Percentiles rank a stretch among this genome's conserved stretches.
Evolutionary conservation across 805 yeast species (phyloP).

Genomic region (Kodamaea fukazawae): DNA sequence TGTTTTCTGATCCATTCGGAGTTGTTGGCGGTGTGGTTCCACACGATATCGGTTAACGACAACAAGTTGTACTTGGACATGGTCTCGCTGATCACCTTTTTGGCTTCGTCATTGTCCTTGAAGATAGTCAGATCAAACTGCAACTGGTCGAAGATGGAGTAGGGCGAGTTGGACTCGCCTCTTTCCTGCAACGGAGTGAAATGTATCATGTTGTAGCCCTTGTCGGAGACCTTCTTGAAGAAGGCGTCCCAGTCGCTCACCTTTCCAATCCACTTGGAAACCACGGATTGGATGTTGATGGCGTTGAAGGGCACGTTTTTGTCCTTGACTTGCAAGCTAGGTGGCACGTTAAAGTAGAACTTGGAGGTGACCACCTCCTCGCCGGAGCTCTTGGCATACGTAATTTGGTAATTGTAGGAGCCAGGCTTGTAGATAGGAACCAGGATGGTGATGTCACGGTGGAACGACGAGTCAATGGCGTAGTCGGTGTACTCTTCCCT

Average conservation of each 20-base stretch:
- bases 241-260: slow-evolving; percentile 62
- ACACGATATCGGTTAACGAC: slow-evolving; percentile 86
- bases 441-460: slow-evolving; percentile 58
- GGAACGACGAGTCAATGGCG: slow-evolving; percentile 55
- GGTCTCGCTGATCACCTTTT: slow-evolving; percentile 45
- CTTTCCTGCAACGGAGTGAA: slow-evolving; percentile 90
- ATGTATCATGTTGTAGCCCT: slow-evolving; percentile 94
- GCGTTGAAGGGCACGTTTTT: slow-evolving; percentile 68
- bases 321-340: slow-evolving; percentile 59
- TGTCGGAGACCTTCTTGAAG: slow-evolving; percentile 58
- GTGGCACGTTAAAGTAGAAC: slow-evolving; percentile 77
- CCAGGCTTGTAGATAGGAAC: slow-evolving; percentile 73
- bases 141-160: slow-evolving; percentile 85
- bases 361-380: slow-evolving; percentile 46
- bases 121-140: slow-evolving; percentile 69
- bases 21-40: slow-evolving; percentile 92
- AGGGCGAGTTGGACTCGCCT: slow-evolving; percentile 91
- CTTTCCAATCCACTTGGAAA: slow-evolving; percentile 90
- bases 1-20: slow-evolving; percentile 81
- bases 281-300: slow-evolving; percentile 76
- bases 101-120: slow-evolving; percentile 51
- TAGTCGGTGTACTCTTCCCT: slow-evolving; percentile 55
- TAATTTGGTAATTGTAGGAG: slow-evolving; percentile 68
- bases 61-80: slow-evolving; percentile 55
- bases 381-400: slow-evolving; percentile 44